Conservation (phyloP, 1,139 yeast species). For the Kluyveromyces marxianus region DNA sequence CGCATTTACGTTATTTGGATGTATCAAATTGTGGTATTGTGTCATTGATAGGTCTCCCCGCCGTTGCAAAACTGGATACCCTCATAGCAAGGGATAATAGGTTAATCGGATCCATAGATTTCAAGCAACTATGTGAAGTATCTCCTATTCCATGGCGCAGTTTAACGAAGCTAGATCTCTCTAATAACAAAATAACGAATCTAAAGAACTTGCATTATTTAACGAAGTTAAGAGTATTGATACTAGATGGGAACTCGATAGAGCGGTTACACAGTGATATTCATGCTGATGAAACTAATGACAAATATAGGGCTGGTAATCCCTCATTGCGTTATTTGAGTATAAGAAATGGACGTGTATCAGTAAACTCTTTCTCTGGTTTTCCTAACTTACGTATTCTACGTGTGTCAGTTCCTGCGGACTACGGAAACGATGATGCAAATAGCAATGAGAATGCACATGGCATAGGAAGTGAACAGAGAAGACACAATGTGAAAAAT, state of each 20-base stretch:
- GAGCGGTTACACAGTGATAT: slow-evolving; percentile 10
- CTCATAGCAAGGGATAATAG: slow-evolving; percentile 20
- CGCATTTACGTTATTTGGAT: slow-evolving; percentile 18
- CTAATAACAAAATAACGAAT: slow-evolving; percentile 17
- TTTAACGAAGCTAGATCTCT: slow-evolving; percentile 20
- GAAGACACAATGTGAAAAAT: too few species aligned
- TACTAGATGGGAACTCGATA: slow-evolving; percentile 22
- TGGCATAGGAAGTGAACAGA: background rate
- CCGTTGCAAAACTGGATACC: slow-evolving; percentile 12
- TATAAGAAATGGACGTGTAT: slow-evolving; percentile 1
- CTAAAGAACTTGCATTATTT: slow-evolving; percentile 16
- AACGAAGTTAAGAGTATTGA: slow-evolving; percentile 14
- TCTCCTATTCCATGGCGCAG: slow-evolving; percentile 17
- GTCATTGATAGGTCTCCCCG: slow-evolving; percentile 17
- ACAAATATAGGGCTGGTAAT: background rate
- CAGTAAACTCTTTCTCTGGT: slow-evolving; percentile 1
- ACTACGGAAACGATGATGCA: background rate
- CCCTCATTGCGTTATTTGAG: slow-evolving; percentile 7
- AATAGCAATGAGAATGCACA: slow-evolving; percentile 2
- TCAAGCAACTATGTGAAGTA: slow-evolving; percentile 13
- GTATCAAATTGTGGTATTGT: slow-evolving; percentile 20
- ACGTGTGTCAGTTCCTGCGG: slow-evolving; percentile 3
- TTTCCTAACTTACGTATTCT: slow-evolving; percentile 10
- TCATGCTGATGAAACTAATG: too few species aligned
- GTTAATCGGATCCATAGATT: slow-evolving; percentile 20